Evolutionary conservation across 176 grass and related monocot genomes (phyloP), one percentile per base, ranked within the genome.

Genomic region (Olyra latifolia): DNA sequence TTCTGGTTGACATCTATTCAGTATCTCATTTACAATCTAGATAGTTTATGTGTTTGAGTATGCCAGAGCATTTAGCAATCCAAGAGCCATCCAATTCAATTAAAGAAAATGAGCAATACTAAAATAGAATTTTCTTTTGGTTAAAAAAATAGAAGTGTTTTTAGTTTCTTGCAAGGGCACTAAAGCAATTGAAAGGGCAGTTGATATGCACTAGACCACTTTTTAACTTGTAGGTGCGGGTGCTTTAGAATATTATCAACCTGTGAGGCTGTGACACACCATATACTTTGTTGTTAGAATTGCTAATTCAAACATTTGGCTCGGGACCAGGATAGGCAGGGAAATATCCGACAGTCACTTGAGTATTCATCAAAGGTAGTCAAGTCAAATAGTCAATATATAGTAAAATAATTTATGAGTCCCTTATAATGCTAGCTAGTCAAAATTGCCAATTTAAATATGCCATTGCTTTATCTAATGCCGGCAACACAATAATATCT

Each of bases 261-360:
- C n/a, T n/a, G n/a, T n/a, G n/a, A n/a, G n/a, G n/a, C n/a, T n/a
- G n/a, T n/a, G n/a, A n/a, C n/a, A n/a, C n/a, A n/a, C n/a, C n/a
- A n/a, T n/a, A n/a, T n/a, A 56, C 9, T 63, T 47, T 68, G 29
- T 45, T 27, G 75, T 56, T 83, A 44, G 16, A 66, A 35, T 40
- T 74, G 63, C 48, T 57, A 38, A 8, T 46, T 74, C 69, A 74
- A 68, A 81, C 5, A 41, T 62, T 81, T 81, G 46, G 62, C 54
- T 55, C 38, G 59, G 69, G 63, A 80, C 28, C 63, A 39, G 38
- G 71, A 84, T 45, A 47, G 20, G 52, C 19, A 61, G 50, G 43
- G 44, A 59, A 74, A 75, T 45, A 54, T 19, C 53, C 22, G 75
- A 62, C 69, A 69, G 1, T 10, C 15, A 39, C 23, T 88, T 30